phyloP scores from a whole-genome alignment of 176 grass and related monocot genomes.

The Phragmites australis region DNA sequence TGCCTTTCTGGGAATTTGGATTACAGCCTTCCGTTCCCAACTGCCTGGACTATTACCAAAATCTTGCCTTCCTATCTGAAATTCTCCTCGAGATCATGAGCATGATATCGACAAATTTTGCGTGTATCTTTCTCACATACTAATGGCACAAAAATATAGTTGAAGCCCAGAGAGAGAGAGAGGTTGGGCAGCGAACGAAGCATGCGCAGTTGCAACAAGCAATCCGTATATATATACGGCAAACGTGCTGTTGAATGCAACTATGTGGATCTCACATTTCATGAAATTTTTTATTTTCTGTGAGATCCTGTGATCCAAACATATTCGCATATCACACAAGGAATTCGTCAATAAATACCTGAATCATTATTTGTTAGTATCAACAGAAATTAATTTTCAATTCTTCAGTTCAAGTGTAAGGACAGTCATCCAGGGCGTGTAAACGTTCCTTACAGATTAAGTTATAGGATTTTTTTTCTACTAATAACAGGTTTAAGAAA shows the following conservation, averaged over 20 bases:
- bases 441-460: neutral
- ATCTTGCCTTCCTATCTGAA: neutral
- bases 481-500: neutral
- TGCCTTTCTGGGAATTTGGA: conserved; percentile 4
- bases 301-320: conserved; percentile 22
- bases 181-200: conserved; percentile 3
- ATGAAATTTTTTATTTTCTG: neutral
- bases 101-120: conserved; percentile 35
- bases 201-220: neutral
- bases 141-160: neutral
- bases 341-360: neutral
- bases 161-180: neutral
- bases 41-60: neutral
- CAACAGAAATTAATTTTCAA: neutral
- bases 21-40: neutral
- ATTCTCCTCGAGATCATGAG: neutral
- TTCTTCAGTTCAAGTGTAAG: neutral
- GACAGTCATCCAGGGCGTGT: neutral
- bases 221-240: conserved; percentile 7
- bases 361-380: neutral
- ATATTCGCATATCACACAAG: neutral
- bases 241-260: neutral
- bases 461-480: neutral
- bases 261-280: conserved; percentile 15
- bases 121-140: conserved; percentile 5